A percentile compares a stretch with the other conserved stretches of the same genome.
Conservation (phyloP, 352 stramenopile species). For the Pythium coloratum region DNA sequence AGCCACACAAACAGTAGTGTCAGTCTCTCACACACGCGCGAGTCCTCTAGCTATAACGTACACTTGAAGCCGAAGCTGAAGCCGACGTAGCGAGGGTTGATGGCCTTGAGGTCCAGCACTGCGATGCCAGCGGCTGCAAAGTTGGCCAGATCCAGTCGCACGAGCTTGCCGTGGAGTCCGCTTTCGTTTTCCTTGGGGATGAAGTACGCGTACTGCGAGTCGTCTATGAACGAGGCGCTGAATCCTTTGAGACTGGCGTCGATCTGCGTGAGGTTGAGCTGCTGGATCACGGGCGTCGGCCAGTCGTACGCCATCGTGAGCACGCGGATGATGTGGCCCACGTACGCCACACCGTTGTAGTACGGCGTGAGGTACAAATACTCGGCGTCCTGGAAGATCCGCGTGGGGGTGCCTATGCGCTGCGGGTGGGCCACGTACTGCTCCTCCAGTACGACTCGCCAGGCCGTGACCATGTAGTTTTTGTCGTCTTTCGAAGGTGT, state of each 20-base stretch:
- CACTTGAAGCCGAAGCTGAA: constrained; percentile 67
- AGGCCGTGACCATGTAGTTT: constrained; percentile 45
- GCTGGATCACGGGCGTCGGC: constrained; percentile 45
- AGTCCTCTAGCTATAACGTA: constrained; percentile 24
- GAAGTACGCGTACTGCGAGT: constrained; percentile 62
- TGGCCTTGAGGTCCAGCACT: constrained; percentile 50
- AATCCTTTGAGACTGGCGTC: constrained; percentile 53
- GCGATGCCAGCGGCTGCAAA: constrained; percentile 43
- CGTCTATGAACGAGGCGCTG: constrained; percentile 52
- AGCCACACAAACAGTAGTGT: background rate
- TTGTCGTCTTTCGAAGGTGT: constrained; percentile 45
- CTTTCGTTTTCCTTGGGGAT: constrained; percentile 55
- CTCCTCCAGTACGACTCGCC: constrained; percentile 49
- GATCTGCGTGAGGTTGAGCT: constrained; percentile 50
- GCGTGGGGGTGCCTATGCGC: constrained; percentile 35
- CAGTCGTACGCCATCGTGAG: constrained; percentile 53
- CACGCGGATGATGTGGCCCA: constrained; percentile 56
- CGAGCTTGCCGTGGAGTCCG: constrained; percentile 62
- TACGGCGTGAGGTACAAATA: constrained; percentile 74
- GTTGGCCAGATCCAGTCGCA: constrained; percentile 48
- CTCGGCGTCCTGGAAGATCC: constrained; percentile 44
- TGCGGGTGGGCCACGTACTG: constrained; percentile 46
- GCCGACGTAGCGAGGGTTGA: constrained; percentile 59
- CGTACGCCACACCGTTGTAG: constrained; percentile 56
- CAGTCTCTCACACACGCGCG: background rate